A percentile compares a stretch with the other conserved stretches of the same genome.
Conservation (phyloP, 2,329 filamentous ascomycete genomes). For the Sclerotinia trifoliorum region DNA sequence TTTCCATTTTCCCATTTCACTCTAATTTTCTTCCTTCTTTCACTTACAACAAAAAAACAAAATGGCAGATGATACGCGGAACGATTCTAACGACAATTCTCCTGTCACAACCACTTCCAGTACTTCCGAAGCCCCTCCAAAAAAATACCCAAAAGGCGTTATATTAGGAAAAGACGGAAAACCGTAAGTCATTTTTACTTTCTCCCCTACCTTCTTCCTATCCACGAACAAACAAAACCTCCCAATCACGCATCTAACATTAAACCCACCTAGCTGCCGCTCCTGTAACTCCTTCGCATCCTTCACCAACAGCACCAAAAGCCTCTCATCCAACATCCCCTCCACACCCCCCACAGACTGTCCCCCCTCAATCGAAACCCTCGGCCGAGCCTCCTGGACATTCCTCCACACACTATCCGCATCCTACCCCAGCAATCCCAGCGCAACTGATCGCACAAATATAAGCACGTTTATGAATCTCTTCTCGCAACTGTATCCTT, state of each 20-base stretch:
- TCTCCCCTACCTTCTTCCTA: too few species aligned
- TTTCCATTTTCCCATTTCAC: not conserved
- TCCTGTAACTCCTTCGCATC: conserved; percentile 62
- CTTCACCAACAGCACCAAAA: conserved; percentile 49
- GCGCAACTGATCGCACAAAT: conserved; percentile 65
- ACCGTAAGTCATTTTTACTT: conserved; percentile 58
- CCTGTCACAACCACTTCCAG: conserved; percentile 23
- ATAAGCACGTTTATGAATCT: conserved; percentile 74
- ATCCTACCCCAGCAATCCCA: conserved; percentile 67
- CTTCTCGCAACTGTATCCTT: conserved; percentile 88
- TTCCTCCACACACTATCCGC: conserved; percentile 90
- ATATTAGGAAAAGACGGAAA: conserved; percentile 79
- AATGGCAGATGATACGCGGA: conserved; percentile 39
- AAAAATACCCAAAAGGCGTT: conserved; percentile 67
- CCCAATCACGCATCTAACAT: not conserved
- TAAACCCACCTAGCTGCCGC: conserved; percentile 57
- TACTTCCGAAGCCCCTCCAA: conserved; percentile 27
- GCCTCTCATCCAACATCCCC: conserved; percentile 37
- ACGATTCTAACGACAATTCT: conserved; percentile 15
- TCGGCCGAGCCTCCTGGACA: conserved; percentile 90
- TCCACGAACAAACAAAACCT: not conserved
- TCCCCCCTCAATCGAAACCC: conserved; percentile 82
- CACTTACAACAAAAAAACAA: not conserved
- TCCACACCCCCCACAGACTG: conserved; percentile 62
- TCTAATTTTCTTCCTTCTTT: not conserved